Conservation (phyloP, 139 green algal genomes). For the Edaphochlamys debaryana region DNA sequence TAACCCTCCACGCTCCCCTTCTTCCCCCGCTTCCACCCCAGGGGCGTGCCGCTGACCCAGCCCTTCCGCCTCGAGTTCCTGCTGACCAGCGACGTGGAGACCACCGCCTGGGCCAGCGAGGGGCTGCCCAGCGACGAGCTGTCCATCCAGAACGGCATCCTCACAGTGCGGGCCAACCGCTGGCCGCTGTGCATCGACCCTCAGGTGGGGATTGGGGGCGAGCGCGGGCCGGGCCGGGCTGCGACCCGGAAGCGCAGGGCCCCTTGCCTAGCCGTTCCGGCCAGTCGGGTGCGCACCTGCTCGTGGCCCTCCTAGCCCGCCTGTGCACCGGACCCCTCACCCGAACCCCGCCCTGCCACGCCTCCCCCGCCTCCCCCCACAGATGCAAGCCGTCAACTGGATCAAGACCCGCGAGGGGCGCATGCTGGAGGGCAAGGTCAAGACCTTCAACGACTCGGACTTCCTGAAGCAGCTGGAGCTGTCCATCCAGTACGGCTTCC, state of each 20-base stretch:
- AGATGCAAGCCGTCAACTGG: constrained; percentile 88
- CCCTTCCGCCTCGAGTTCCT: constrained; percentile 83
- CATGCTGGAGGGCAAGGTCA: constrained; percentile 85
- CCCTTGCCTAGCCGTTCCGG: too few relatives aligned
- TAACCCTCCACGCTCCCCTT: too few relatives aligned
- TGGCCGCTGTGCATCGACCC: constrained; percentile 91
- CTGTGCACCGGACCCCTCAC: too few relatives aligned
- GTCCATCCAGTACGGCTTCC: constrained; percentile 90
- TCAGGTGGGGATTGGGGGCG: constrained; percentile 1
- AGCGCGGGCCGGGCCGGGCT: too few relatives aligned
- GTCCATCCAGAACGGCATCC: constrained; percentile 88
- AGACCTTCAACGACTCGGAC: constrained; percentile 90
- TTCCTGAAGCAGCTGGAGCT: constrained; percentile 95
- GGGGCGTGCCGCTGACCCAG: constrained; percentile 76
- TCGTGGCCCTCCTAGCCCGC: too few relatives aligned
- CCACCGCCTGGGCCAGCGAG: constrained; percentile 73
- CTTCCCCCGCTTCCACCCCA: too few relatives aligned
- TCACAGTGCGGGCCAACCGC: constrained; percentile 76
- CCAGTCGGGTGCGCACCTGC: too few relatives aligned
- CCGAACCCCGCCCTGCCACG: too few relatives aligned
- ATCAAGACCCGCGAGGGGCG: constrained; percentile 89
- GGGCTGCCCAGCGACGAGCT: constrained; percentile 87
- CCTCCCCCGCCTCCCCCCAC: constrained; percentile 20
- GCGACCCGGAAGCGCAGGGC: too few relatives aligned
- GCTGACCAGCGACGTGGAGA: constrained; percentile 84